Conservation (phyloP, 2,329 filamentous ascomycete genomes). For the Rosellinia necatrix region DNA sequence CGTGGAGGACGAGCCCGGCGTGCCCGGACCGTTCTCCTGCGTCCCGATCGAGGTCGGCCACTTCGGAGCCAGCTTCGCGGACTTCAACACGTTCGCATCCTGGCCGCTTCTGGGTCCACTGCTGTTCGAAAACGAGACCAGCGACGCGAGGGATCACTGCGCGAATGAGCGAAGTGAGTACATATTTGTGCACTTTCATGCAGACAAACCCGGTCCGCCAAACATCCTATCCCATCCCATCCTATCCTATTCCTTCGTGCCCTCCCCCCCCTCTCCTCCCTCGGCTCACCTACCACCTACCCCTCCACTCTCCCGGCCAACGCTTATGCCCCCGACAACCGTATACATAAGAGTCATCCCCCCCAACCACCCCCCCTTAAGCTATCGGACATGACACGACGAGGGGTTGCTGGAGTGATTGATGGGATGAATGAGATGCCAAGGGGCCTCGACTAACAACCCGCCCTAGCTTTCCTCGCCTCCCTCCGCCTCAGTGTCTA, state of each 20-base stretch:
- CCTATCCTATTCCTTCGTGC: too few species aligned
- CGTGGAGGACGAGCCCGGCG: slow-evolving; percentile 41
- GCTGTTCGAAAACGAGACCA: slow-evolving; percentile 74
- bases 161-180: slow-evolving; percentile 73
- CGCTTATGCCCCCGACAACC: too few species aligned
- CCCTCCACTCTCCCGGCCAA: too few species aligned
- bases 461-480: slow-evolving; percentile 73
- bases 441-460: not conserved
- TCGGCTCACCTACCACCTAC: too few species aligned
- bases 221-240: too few species aligned
- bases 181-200: not conserved
- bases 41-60: slow-evolving; percentile 45
- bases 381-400: too few species aligned
- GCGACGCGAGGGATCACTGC: slow-evolving; percentile 77
- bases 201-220: too few species aligned
- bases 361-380: too few species aligned
- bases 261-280: too few species aligned
- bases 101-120: slow-evolving; percentile 69
- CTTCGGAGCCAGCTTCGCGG: slow-evolving; percentile 39
- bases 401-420: too few species aligned
- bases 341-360: too few species aligned
- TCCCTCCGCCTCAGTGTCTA: slow-evolving; percentile 89
- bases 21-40: slow-evolving; percentile 46
- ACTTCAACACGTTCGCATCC: slow-evolving; percentile 56
- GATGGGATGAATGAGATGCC: not conserved